Evolutionary conservation across 1,284 basidiomycete genomes (phyloP).

Genomic region (Boletus semigastroideus): DNA sequence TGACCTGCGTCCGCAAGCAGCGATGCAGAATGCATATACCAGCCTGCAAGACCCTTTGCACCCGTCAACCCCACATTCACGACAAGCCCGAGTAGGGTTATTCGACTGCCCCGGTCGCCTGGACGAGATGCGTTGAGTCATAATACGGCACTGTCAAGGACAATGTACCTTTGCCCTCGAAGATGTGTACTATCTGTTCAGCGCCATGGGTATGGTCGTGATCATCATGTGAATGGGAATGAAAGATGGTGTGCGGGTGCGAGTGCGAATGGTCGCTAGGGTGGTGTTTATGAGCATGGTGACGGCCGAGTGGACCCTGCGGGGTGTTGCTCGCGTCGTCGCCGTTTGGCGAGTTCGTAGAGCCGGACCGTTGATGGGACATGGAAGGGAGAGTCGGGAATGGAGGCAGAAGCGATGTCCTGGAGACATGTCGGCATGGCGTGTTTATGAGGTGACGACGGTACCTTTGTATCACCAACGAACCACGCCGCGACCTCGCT

Average conservation of each 20-base stretch:
- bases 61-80: slow-evolving; percentile 83
- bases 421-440: slow-evolving; percentile 16
- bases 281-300: slow-evolving; percentile 20
- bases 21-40: slow-evolving; percentile 87
- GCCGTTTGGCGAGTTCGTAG: slow-evolving; percentile 21
- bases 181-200: slow-evolving; percentile 70
- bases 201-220: slow-evolving; percentile 67
- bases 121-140: slow-evolving; percentile 7
- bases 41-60: slow-evolving; percentile 84
- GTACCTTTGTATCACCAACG: slow-evolving; percentile 17
- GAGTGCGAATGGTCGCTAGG: slow-evolving; percentile 38
- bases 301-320: background rate
- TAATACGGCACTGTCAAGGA: background rate
- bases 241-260: slow-evolving; percentile 56
- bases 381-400: slow-evolving; percentile 22
- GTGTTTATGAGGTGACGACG: background rate
- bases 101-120: slow-evolving; percentile 80
- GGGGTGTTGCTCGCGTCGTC: slow-evolving; percentile 1
- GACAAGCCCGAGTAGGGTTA: slow-evolving; percentile 85
- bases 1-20: slow-evolving; percentile 95
- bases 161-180: slow-evolving; percentile 62
- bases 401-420: slow-evolving; percentile 2
- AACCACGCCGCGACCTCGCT: slow-evolving; percentile 1
- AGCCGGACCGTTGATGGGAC: slow-evolving; percentile 36
- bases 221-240: slow-evolving; percentile 67